phyloP scores from a whole-genome alignment of 768 basidiomycete species.

The Termitomyces bulborhizus region DNA sequence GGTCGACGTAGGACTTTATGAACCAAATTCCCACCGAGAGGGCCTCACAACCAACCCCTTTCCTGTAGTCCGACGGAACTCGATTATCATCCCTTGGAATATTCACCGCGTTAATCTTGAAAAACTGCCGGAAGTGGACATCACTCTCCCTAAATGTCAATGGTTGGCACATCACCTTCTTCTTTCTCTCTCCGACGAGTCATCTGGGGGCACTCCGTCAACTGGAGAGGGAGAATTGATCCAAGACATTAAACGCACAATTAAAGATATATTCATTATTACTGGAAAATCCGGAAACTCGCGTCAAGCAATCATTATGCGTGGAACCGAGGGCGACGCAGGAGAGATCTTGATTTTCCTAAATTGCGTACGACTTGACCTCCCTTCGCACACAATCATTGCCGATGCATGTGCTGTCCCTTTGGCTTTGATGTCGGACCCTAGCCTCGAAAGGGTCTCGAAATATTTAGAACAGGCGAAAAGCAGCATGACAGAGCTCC shows the following conservation, averaged over 20 bases:
- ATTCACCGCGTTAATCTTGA: conserved; percentile 29
- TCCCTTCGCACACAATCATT: conserved; percentile 43
- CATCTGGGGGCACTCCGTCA: not conserved
- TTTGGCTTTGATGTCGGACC: conserved; percentile 13
- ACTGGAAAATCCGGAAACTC: not conserved
- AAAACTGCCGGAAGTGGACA: conserved; percentile 15
- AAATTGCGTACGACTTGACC: conserved; percentile 38
- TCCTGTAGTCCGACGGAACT: conserved; percentile 14
- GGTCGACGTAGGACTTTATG: conserved; percentile 4
- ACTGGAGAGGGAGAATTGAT: not conserved
- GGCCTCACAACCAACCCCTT: conserved; percentile 18
- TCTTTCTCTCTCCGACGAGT: conserved; percentile 17
- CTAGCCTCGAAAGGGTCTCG: not conserved
- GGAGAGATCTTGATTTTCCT: conserved; percentile 40
- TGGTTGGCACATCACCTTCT: conserved; percentile 21
- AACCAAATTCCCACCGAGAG: not conserved
- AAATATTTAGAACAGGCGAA: not conserved
- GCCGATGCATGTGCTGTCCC: conserved; percentile 44
- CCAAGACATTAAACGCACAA: conserved; percentile 4
- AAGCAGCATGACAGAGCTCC: conserved; percentile 1
- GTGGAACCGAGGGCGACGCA: conserved; percentile 10
- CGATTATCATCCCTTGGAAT: conserved; percentile 18
- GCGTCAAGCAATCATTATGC: conserved; percentile 16
- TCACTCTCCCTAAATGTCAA: conserved; percentile 4
- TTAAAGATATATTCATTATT: not conserved